Base-by-base conservation (phyloP, 2,329 filamentous ascomycete genomes). In the Aspergillus piperis region DNA sequence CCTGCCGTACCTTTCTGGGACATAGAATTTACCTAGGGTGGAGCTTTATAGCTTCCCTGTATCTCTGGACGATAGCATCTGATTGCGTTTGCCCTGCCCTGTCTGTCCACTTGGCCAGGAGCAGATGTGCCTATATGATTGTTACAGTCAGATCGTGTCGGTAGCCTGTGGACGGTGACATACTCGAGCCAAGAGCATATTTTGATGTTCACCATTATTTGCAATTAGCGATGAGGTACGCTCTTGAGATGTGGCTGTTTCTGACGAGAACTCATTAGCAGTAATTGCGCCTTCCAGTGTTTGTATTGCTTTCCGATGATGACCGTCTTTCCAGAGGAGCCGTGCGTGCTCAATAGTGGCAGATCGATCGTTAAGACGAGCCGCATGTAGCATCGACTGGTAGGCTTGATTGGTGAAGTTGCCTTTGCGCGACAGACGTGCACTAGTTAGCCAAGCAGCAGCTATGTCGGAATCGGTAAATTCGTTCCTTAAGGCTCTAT, bases 31-130 rank as follows among this genome's bases (percentile, higher is more conserved):
- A 74, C 71, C 71, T 74, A 49, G 71, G 70, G 62, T 80, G 75
- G 41, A 78, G 72, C 54, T 77, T 77, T 50, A 80, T 81, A 25
- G 93, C 93, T 66, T 90, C 86, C 63, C 92, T 89, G 69, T 97
- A 99, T 71, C 91, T 91, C 57, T 88, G 84, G 49, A 91, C 87
- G 64, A 98, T 84, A 3, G 90, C 87, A 48, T 87, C 84, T 3
- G 91, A 90, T 70, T 96, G 90, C 1, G 92, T 96, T 74, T 98
- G 94, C 5, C 95, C 95, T n/a, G 94, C 91, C 58, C 85, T 88
- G 71, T 98, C 96, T 27, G 97, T 88, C 96, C 96, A 99, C 74
- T 97, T 98, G 11, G 95, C 95, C 25, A 97, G 85, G 38, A 98
- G 82, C 8, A 99, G 82, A 71, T 96, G 88, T 23, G 95, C 93